Evolutionary conservation across 2,329 filamentous ascomycete genomes (phyloP).

Genomic region (Fusarium chuoi): DNA sequence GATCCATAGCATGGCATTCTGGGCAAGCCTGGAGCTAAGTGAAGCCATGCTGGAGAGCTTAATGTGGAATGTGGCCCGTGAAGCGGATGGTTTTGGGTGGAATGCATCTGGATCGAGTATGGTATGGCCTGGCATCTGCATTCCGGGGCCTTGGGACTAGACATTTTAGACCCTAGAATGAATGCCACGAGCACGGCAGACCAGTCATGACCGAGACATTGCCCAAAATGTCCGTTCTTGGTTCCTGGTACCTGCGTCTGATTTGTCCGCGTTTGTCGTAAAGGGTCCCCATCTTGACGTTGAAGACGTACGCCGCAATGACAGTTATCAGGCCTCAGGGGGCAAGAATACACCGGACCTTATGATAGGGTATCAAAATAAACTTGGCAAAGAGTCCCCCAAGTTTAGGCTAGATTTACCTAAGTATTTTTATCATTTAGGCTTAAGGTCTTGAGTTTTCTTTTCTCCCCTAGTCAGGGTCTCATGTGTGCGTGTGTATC

Average conservation of each 20-base stretch:
- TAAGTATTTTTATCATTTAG: too few relatives aligned
- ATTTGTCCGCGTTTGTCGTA: constrained; percentile 10
- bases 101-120: constrained; percentile 31
- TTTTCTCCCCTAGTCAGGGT: constrained; percentile 6
- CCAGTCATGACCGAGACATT: constrained; percentile 9
- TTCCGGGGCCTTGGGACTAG: constrained; percentile 24
- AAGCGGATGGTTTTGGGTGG: constrained; percentile 17
- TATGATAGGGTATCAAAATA: too few relatives aligned
- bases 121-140: constrained; percentile 19
- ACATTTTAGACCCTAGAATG: background rate
- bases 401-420: too few relatives aligned
- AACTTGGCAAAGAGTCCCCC: too few relatives aligned
- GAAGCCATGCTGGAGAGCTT: constrained; percentile 29
- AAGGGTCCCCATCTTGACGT: constrained; percentile 7
- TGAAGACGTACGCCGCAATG: background rate
- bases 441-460: too few relatives aligned
- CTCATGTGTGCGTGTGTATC: background rate
- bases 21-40: constrained; percentile 22
- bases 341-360: too few relatives aligned
- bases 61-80: constrained; percentile 32
- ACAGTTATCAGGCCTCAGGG: background rate
- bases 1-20: constrained; percentile 25
- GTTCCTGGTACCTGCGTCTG: constrained; percentile 33
- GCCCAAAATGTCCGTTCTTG: constrained; percentile 4
- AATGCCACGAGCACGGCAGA: constrained; percentile 18